Evolutionary conservation across 768 basidiomycete genomes (phyloP).

Genomic region (Mycena filopes): DNA sequence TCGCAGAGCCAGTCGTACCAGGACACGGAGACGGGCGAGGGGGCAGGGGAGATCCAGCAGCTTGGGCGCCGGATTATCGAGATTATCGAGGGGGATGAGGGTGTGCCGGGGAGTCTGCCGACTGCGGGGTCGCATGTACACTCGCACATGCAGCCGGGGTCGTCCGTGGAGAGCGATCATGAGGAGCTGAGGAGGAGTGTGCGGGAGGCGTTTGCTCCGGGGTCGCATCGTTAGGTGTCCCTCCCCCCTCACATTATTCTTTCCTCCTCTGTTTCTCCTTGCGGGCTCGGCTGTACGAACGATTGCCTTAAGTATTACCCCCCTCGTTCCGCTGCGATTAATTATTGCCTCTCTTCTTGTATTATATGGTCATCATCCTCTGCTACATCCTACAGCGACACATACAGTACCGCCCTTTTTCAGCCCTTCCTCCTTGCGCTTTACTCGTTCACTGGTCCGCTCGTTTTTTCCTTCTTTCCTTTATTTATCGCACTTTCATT

Average conservation of each 20-base stretch:
- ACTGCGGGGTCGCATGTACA: conserved; percentile 35
- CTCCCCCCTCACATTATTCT: background rate
- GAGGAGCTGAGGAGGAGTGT: conserved; percentile 87
- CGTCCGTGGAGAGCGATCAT: conserved; percentile 78
- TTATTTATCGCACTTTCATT: conserved; percentile 17
- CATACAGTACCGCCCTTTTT: conserved; percentile 7
- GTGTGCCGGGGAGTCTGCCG: conserved; percentile 68
- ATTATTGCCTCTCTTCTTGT: conserved; percentile 31
- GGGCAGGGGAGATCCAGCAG: conserved; percentile 90
- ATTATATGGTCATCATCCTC: conserved; percentile 17
- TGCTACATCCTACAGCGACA: background rate
- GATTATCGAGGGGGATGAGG: conserved; percentile 79
- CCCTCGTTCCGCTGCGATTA: background rate
- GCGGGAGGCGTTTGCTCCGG: conserved; percentile 80
- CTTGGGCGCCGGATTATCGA: conserved; percentile 89
- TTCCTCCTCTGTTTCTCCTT: conserved; percentile 25
- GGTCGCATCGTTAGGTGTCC: conserved; percentile 59
- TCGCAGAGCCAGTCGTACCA: conserved; percentile 79
- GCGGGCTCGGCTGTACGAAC: conserved; percentile 22
- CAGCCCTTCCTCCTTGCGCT: no score
- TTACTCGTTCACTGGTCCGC: no score
- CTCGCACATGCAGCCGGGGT: conserved; percentile 76
- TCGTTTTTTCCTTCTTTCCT: background rate
- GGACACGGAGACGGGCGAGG: conserved; percentile 87
- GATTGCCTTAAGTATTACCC: conserved; percentile 9